Evolutionary conservation across 306 rosid genomes (phyloP), one percentile per base, ranked within the genome.

Genomic region (Cicer bijugum): DNA sequence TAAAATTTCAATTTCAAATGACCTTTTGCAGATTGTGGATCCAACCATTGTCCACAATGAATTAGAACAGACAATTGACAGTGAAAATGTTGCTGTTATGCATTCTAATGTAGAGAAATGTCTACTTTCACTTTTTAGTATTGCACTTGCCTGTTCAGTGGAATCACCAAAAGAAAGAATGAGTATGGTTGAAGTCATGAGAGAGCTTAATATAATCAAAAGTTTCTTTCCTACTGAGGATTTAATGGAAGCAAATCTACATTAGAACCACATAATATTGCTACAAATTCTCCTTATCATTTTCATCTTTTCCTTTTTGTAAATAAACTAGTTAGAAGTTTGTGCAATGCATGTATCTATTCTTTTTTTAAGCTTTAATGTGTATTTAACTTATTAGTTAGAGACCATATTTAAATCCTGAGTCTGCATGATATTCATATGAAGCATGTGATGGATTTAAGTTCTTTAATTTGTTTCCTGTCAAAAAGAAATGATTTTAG

Each of bases 151-250:
- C 7, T 70, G 83, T n/a, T 78, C 83, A 2, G 4, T 38, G 12
- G 79, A 75, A 19, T 81, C 74, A 6, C 81, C 74, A 2, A 75
- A 70, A 33, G 79, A 66, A 52, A 67, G 88, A 72, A 71, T 75
- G 77, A 16, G 33, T 33, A 75, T 60, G 46, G 28, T 38, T 19
- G 56, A 85, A 20, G 84, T 78, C 37, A 40, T 5, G 0, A 67
- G 12, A 10, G 84, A 75, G 38, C 79, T 84, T 15, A 63, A 69
- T 60, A 23, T 0, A 9, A 72, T 81, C 3, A 84, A 20, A n/a
- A 43, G 72, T 47, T 67, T 46, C 72, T 67, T 67, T 19, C 47
- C 43, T 44, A 17, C 53, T 3, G 19, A n/a, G 3, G 6, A 1
- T 67, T 23, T 59, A 12, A 12, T 12, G 42, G 44, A 40, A 1